Conservation (phyloP, 306 rosid genomes). For the Morella rubra region DNA sequence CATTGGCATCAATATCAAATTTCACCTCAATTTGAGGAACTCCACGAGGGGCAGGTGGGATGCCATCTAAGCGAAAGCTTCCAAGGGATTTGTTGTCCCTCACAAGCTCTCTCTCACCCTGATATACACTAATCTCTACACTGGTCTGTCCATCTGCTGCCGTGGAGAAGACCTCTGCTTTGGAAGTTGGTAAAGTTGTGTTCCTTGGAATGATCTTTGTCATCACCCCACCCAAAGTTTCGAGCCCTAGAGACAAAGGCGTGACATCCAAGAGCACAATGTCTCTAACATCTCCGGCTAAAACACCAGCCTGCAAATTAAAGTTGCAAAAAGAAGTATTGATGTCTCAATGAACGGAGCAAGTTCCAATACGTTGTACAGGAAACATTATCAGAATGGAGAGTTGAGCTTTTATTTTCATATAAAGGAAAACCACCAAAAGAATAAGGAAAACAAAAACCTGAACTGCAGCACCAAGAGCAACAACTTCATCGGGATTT, state of each 20-base stretch:
- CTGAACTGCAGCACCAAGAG: constrained; percentile 98
- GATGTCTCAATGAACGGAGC: not conserved
- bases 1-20: constrained; percentile 92
- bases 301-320: constrained; percentile 72
- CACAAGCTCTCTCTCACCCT: constrained; percentile 92
- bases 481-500: constrained; percentile 95
- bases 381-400: not conserved
- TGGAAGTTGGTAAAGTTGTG: constrained; percentile 93
- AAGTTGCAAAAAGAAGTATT: not conserved
- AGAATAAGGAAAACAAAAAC: constrained; percentile 29
- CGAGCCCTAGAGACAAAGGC: constrained; percentile 80
- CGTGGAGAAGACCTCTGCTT: constrained; percentile 93
- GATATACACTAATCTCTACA: constrained; percentile 88
- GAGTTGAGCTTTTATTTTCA: too few species aligned
- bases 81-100: constrained; percentile 97
- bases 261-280: constrained; percentile 86
- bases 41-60: constrained; percentile 94
- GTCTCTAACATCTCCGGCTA: constrained; percentile 90
- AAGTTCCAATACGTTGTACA: not conserved
- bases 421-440: not conserved
- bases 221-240: constrained; percentile 93
- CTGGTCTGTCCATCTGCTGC: constrained; percentile 97
- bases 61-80: constrained; percentile 93
- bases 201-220: constrained; percentile 92
- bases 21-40: constrained; percentile 98